Percentiles rank a stretch among this genome's conserved stretches.
Conservation (phyloP, 495 filamentous ascomycete genomes). For the Corynascus novoguineensis region DNA sequence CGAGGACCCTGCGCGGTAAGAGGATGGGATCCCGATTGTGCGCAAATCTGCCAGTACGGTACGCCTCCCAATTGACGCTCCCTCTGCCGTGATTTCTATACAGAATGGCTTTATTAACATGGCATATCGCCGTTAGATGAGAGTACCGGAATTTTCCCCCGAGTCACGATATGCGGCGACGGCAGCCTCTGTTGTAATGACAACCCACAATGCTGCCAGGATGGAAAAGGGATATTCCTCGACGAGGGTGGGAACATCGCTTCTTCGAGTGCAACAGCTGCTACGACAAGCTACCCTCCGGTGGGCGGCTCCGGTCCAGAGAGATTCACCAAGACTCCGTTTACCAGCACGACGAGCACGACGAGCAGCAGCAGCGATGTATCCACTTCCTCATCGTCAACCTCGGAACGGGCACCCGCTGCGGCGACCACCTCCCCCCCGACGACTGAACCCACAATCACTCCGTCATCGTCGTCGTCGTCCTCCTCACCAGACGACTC, state of each 20-base stretch:
- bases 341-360: not conserved
- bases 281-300: constrained; percentile 19
- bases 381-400: not conserved
- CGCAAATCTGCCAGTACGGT: constrained; percentile 31
- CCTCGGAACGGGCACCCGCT: not conserved
- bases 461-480: not conserved
- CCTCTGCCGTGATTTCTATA: not conserved
- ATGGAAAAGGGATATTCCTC: constrained; percentile 25
- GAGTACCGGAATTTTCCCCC: constrained; percentile 17
- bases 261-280: constrained; percentile 2
- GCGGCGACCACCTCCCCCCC: not conserved
- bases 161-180: constrained; percentile 22
- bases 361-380: not conserved
- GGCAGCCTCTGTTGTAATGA: constrained; percentile 31
- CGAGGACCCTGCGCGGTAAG: constrained; percentile 22
- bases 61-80: not conserved
- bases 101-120: not conserved
- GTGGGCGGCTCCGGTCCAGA: not conserved
- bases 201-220: constrained; percentile 22
- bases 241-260: constrained; percentile 19
- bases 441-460: not conserved
- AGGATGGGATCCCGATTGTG: constrained; percentile 22
- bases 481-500: not conserved
- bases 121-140: constrained; percentile 4
- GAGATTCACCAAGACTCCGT: not conserved